phyloP scores from a whole-genome alignment of 2,329 filamentous ascomycete genomes.

The Aspergillus sp. region DNA sequence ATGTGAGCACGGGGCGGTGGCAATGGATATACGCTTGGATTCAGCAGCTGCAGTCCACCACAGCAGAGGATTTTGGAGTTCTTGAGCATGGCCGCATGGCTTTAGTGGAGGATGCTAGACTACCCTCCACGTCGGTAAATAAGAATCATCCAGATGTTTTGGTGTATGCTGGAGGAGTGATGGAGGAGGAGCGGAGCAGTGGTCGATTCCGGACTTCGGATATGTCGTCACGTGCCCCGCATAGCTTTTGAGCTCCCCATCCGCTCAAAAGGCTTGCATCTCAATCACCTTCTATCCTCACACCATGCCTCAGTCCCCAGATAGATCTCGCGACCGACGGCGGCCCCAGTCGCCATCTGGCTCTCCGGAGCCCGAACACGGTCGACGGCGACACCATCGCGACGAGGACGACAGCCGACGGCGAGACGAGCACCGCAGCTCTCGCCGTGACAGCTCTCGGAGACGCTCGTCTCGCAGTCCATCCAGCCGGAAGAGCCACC shows the following conservation, averaged over 20 bases:
- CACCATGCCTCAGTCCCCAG: slow-evolving; percentile 26
- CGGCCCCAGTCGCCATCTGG: slow-evolving; percentile 21
- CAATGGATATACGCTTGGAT: slow-evolving; percentile 18
- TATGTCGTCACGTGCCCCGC: slow-evolving; percentile 3
- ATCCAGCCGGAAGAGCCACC: slow-evolving; percentile 17
- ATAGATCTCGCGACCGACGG: slow-evolving; percentile 17
- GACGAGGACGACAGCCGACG: slow-evolving; percentile 22
- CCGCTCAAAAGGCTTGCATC: not conserved
- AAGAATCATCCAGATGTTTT: not conserved
- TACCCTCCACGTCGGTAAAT: slow-evolving; percentile 9
- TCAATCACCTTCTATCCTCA: not conserved
- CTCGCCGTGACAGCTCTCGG: slow-evolving; percentile 22
- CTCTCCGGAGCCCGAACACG: slow-evolving; percentile 18
- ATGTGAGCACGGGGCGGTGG: slow-evolving; percentile 24
- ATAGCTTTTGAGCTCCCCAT: not conserved
- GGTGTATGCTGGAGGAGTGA: not conserved
- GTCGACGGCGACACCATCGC: slow-evolving; percentile 20
- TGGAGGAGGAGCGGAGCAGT: not conserved
- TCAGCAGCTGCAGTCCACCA: slow-evolving; percentile 36
- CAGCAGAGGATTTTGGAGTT: slow-evolving; percentile 41
- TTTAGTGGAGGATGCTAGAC: slow-evolving; percentile 19
- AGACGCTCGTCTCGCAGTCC: slow-evolving; percentile 26
- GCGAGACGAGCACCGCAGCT: slow-evolving; percentile 26
- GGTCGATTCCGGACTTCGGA: not conserved
- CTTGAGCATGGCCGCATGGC: slow-evolving; percentile 47